Base-by-base conservation (phyloP, 805 yeast species). In the Candida maesae region DNA sequence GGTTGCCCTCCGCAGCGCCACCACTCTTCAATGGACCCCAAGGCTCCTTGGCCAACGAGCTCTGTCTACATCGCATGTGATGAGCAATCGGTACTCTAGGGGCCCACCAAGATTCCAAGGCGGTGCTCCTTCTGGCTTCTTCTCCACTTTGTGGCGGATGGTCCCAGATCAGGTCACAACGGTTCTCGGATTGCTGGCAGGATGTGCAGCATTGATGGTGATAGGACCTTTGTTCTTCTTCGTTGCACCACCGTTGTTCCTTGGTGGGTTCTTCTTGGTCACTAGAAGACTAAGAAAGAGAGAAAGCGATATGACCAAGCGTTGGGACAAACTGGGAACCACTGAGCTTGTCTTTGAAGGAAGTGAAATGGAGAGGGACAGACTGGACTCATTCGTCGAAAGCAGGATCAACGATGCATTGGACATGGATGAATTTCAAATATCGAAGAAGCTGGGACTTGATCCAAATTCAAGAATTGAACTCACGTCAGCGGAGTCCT, bases 171-270 rank as follows among this genome's bases (percentile, higher is more conserved):
- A 42, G 7, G 41, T 38, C 4, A 47, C 42, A 31, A 36, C 46
- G 2, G 44, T 33, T 3, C n/a, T 44, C 6, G 43, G 36, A 3
- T 19, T 44, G 4, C 18, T 47, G 12, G 48, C 46, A 2, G 46
- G 45, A 9, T 44, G 51, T 21, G 48, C 46, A 5, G 29, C 39
- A 9, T 30, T 47, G 16, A 44, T 47, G 46, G 25, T 47, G 5
- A 7, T 44, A 8, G 51, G 51, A 3, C 59, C 60, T 1, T 18
- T 56, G 23, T 35, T 56, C 27, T 48, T 56, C 28, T 45, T 55
- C 16, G 44, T 52, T 1, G 38, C 49, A 1, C 60, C 60, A 3
- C 59, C 59, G 1, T 26, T 56, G 35, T 25, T 52, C 14, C 28
- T 53, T 19, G 56, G 54, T 32, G 52, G 51, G 8, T 44, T 44